A percentile compares a stretch with the other conserved stretches of the same genome.
phyloP scores from a whole-genome alignment of 2,329 filamentous ascomycete genomes.

The Exophiala phaeomuriformis region DNA sequence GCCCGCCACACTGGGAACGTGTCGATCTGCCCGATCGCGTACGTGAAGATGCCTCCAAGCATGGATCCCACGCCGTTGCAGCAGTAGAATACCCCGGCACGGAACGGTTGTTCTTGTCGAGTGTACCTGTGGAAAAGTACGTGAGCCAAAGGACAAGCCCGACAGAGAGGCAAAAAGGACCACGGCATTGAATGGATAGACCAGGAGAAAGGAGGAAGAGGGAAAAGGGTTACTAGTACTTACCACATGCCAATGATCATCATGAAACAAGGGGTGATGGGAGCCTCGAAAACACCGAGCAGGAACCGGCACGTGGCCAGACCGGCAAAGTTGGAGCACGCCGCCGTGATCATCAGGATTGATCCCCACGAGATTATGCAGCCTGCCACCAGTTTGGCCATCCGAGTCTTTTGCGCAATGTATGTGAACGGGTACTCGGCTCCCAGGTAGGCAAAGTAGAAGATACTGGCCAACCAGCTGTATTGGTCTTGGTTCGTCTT shows the following conservation, averaged over 20 bases:
- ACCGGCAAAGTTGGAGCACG: slow-evolving; percentile 37
- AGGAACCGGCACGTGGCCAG: slow-evolving; percentile 42
- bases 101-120: slow-evolving; percentile 38
- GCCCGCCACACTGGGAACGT: slow-evolving; percentile 40
- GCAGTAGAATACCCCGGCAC: slow-evolving; percentile 41
- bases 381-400: slow-evolving; percentile 14
- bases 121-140: not conserved
- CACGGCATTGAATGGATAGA: not conserved
- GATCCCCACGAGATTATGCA: slow-evolving; percentile 33
- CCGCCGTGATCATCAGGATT: slow-evolving; percentile 41
- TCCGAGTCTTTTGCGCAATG: slow-evolving; percentile 29
- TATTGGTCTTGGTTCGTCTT: slow-evolving; percentile 44
- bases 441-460: slow-evolving; percentile 45
- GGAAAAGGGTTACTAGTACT: slow-evolving; percentile 14
- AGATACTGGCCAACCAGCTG: slow-evolving; percentile 49
- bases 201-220: not conserved
- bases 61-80: slow-evolving; percentile 38
- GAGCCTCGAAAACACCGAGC: slow-evolving; percentile 43
- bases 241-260: slow-evolving; percentile 48
- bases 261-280: slow-evolving; percentile 46
- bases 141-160: too few relatives aligned
- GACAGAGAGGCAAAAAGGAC: too few relatives aligned
- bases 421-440: slow-evolving; percentile 39
- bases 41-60: slow-evolving; percentile 32
- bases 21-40: slow-evolving; percentile 38